Base-by-base conservation (phyloP, 1,139 yeast species). In the Yamadazyma dendronema region DNA sequence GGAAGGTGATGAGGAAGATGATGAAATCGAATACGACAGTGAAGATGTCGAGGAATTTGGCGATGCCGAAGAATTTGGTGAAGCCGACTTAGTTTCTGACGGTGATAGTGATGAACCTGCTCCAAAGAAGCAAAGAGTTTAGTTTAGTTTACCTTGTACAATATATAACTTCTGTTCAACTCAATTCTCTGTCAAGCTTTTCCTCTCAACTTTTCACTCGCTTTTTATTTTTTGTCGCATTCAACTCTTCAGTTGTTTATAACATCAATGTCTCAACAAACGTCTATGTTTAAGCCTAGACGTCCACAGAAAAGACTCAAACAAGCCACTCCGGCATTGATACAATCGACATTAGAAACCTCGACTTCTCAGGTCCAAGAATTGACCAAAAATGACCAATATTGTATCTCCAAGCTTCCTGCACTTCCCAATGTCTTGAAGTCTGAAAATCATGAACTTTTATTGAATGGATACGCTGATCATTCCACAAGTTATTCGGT, bases 341-440 rank as follows among this genome's bases (percentile, higher is more conserved):
- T 13, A 11, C 16, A 17, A 19, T 10, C 32, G 7, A 6, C 25
- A 4, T 12, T 30, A 4, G 11, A 9, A 19, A 25, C 22, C 3
- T 10, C 31, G 13, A 15, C 22, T 2, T 24, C 47, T 13, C 47
- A 53, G 19, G 14, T 31, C 4, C 32, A 31, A n/a, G 89, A 81
- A 52, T 65, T 83, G 50, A 80, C 88, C 4, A 74, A 77, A 49
- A 82, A 74, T 44, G 66, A 74, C 31, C 68, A 76, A 40, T 84
- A 81, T 50, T 74, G 79, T 42, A 81, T 84, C 9, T 68, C 79
- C 4, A 71, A 71, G 45, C 65, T 82, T n/a, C 79, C 82, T 7
- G 81, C 84, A 0, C 54, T 65, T 21, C 43, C 40, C 30, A 25
- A 17, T 15, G 23, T 34, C 4, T 33, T 35, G 54, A 47, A 19